Conservation (phyloP, 2,329 filamentous ascomycete species). For the Stagonosporopsis cucurbitacearum region DNA sequence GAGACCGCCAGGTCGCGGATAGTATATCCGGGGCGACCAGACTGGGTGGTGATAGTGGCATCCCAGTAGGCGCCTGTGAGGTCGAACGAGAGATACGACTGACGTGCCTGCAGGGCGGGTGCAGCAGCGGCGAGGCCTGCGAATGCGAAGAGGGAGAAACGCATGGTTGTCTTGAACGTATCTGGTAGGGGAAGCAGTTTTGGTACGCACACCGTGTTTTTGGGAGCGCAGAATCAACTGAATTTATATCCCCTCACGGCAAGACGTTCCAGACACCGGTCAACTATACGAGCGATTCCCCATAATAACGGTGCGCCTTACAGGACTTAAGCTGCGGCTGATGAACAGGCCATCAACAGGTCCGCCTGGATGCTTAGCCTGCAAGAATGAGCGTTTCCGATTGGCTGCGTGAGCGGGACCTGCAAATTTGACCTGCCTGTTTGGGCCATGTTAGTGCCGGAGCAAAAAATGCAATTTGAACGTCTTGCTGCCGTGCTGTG, state of each 20-base stretch:
- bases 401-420: neutral
- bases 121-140: slow-evolving; percentile 8
- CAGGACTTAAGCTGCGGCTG: slow-evolving; percentile 1
- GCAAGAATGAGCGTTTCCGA: neutral
- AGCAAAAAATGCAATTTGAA: neutral
- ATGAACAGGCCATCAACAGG: slow-evolving; percentile 1
- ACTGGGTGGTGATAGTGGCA: slow-evolving; percentile 15
- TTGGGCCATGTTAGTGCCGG: neutral
- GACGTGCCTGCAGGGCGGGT: slow-evolving; percentile 2
- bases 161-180: slow-evolving; percentile 7
- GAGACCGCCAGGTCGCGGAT: slow-evolving; percentile 14
- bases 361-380: slow-evolving; percentile 1
- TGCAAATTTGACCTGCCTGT: slow-evolving; percentile 9
- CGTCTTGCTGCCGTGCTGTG: neutral
- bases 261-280: slow-evolving; percentile 12
- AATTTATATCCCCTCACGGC: slow-evolving; percentile 10
- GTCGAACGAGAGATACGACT: neutral
- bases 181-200: neutral
- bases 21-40: slow-evolving; percentile 18
- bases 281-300: slow-evolving; percentile 13
- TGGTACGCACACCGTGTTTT: neutral
- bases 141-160: slow-evolving; percentile 8
- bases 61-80: slow-evolving; percentile 21
- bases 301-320: slow-evolving; percentile 21
- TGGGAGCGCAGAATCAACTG: neutral